Base-by-base conservation (phyloP, 768 basidiomycete species). In the Boletus pseudo-olivaceus region DNA sequence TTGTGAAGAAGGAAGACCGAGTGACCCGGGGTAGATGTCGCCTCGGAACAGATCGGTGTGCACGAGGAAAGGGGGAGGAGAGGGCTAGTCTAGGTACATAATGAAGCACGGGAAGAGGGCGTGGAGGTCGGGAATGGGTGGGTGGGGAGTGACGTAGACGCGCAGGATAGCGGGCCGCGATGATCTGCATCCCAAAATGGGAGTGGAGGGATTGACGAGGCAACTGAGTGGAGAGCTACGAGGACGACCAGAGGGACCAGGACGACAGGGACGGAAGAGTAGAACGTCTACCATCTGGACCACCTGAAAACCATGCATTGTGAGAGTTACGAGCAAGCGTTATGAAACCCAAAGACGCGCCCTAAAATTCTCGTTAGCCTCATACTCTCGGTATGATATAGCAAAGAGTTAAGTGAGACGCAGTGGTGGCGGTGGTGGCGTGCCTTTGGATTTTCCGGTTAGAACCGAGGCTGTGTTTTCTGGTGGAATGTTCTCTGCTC, bases 391-490 rank as follows among this genome's bases (percentile, higher is more conserved):
- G 23, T 23, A 23, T 2, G 23, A 23, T n/a, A 4, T 23, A 23
- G 23, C n/a, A n/a, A n/a, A n/a, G 23, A 23, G 23, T 23, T 23
- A 4, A 23, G 23, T 2, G 23, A 23, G 23, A 23, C 23, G 23
- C n/a, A n/a, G n/a, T 23, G 10, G 56, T 47, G 43, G 56, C 40
- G 57, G 59, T 46, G 59, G 35, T 35, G 57, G 27, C 37, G 46
- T 60, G 44, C 47, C 44, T 43, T 43, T 46, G 53, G 43, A 48
- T 7, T 48, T 65, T 58, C 54, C 34, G 39, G 32, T 48, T 63
- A 37, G 64, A 59, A 66, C 38, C 11, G 47, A 47, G 67, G 66
- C 66, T 67, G 66, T 67, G 66, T 64, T 14, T 68, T 71, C 69
- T 11, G 61, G 37, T 60, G 34, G 67, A 68, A 68, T 38, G 57